Conservation (phyloP, 805 yeast species). For the Spathaspora girioi region DNA sequence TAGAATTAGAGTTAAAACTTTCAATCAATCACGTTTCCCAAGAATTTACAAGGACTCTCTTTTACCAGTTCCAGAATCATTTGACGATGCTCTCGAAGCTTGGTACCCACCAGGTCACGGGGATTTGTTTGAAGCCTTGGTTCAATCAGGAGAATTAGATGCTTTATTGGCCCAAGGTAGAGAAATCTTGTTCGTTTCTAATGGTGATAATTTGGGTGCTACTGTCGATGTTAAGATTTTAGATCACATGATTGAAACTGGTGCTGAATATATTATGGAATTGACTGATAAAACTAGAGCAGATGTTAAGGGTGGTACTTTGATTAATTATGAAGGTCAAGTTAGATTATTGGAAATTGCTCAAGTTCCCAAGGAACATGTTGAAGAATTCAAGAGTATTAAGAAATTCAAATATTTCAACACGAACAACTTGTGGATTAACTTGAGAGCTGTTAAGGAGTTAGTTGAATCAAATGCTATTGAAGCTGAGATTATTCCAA, state of each 20-base stretch:
- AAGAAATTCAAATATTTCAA: conserved; percentile 97
- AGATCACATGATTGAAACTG: conserved; percentile 87
- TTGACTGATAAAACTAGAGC: conserved; percentile 98
- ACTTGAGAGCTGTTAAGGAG: conserved; percentile 89
- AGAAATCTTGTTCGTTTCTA: conserved; percentile 91
- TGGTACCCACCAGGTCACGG: conserved; percentile 99
- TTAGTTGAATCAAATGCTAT: conserved; percentile 80
- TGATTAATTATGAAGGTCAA: conserved; percentile 91
- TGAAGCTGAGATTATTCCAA: conserved; percentile 93
- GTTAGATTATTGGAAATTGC: conserved; percentile 95
- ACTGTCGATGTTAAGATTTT: conserved; percentile 90
- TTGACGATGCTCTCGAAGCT: conserved; percentile 69
- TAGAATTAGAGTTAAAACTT: conserved; percentile 89
- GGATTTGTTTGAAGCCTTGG: conserved; percentile 88
- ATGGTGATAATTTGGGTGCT: conserved; percentile 98
- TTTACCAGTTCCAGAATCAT: conserved; percentile 84
- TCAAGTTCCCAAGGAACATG: conserved; percentile 97
- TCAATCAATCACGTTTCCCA: conserved; percentile 97
- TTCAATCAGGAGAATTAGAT: conserved; percentile 89
- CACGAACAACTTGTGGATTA: conserved; percentile 97
- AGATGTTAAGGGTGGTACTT: conserved; percentile 98
- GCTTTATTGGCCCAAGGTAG: conserved; percentile 87
- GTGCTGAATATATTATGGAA: conserved; percentile 96
- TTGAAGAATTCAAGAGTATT: conserved; percentile 95
- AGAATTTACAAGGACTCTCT: conserved; percentile 93